A percentile compares a stretch with the other conserved stretches of the same genome.
Evolutionary conservation across 106 monocot species (phyloP).

Genomic region (Allium sativum): DNA sequence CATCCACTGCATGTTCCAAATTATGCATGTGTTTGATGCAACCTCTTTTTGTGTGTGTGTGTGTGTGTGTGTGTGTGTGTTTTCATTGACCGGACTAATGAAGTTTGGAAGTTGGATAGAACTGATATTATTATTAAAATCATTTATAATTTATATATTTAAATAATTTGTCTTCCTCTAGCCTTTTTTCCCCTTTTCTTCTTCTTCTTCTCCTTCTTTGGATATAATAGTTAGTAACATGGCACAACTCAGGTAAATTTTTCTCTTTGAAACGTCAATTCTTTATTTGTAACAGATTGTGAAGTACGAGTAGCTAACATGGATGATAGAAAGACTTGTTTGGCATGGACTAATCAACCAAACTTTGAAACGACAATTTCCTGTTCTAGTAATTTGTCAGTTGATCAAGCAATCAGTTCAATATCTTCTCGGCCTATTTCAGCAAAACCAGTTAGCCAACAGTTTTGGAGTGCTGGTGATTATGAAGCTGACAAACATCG

Average conservation of each 20-base stretch:
- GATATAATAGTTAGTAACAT: background rate
- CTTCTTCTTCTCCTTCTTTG: too few relatives aligned
- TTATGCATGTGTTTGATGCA: too few relatives aligned
- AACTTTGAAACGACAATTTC: background rate
- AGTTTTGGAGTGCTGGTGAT: conserved; percentile 89
- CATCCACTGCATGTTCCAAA: too few relatives aligned
- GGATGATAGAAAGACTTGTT: background rate
- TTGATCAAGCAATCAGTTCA: background rate
- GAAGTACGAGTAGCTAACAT: background rate
- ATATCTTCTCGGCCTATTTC: background rate
- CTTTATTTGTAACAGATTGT: background rate
- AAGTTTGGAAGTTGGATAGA: too few relatives aligned
- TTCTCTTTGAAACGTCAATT: background rate
- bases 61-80: too few relatives aligned
- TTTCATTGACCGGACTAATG: too few relatives aligned
- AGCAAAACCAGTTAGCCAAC: conserved; percentile 23
- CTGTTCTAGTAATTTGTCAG: background rate
- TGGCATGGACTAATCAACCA: background rate
- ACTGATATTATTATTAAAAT: too few relatives aligned
- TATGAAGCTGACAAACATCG: conserved; percentile 27
- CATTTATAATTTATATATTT: too few relatives aligned
- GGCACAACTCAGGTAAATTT: background rate
- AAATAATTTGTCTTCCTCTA: too few relatives aligned
- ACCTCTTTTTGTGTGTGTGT: too few relatives aligned
- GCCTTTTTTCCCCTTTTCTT: too few relatives aligned